These are phyloP conservation scores for Pyrenochaeta sp. DNA, from an alignment of 2,329 filamentous ascomycete species.

Conservation along the genomic window DNA sequence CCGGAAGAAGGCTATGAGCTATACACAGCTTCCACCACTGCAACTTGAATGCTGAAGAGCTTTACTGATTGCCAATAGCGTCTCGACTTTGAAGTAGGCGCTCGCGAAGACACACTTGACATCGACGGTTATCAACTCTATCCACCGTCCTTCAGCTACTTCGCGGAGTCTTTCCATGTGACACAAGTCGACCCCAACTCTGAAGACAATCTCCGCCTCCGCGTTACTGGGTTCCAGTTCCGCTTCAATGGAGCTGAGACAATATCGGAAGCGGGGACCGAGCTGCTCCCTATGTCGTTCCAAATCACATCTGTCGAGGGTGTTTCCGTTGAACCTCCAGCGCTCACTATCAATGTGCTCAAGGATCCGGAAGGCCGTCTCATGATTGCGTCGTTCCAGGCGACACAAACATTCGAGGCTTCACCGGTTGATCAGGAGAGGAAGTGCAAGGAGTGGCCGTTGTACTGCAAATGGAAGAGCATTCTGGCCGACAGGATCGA, in stretches of 20 bases:
- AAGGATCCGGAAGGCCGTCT: conserved; percentile 48
- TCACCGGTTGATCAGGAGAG: conserved; percentile 31
- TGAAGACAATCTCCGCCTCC: conserved; percentile 38
- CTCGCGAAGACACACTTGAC: conserved; percentile 39
- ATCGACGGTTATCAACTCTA: conserved; percentile 50
- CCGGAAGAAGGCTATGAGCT: neutral
- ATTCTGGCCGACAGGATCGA: conserved; percentile 47
- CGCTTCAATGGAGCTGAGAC: conserved; percentile 47
- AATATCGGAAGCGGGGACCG: conserved; percentile 44
- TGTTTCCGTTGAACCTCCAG: conserved; percentile 39
- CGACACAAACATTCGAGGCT: conserved; percentile 27
- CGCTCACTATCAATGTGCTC: conserved; percentile 48
- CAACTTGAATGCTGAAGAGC: neutral
- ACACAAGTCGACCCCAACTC: conserved; percentile 42
- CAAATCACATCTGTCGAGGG: conserved; percentile 46
- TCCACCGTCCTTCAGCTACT: conserved; percentile 44
- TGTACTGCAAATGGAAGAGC: conserved; percentile 54
- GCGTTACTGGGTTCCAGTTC: conserved; percentile 48
- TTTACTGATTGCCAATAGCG: conserved; percentile 38
- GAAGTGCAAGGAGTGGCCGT: conserved; percentile 48
- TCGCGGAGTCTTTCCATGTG: conserved; percentile 42
- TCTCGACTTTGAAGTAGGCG: conserved; percentile 49
- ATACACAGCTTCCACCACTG: neutral
- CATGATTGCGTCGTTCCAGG: conserved; percentile 49
- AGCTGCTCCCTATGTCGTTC: conserved; percentile 51